Conservation (phyloP, 2,329 filamentous ascomycete genomes). For the Scedosporium boydii region DNA sequence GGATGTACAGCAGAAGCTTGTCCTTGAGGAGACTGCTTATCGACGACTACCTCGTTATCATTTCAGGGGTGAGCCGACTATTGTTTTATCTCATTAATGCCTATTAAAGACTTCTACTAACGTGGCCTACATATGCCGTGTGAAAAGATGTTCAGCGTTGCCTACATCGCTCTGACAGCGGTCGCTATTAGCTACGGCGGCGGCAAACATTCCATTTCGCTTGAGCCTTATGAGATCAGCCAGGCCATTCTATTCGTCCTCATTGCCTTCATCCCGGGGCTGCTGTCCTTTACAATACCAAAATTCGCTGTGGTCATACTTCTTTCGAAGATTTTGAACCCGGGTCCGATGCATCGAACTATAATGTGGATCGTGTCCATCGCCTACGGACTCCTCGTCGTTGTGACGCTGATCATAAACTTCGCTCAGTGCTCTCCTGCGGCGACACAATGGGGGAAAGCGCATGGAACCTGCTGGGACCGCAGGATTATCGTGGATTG, state of each 20-base stretch:
- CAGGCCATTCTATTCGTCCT: conserved; percentile 25
- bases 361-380: conserved; percentile 28
- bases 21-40: conserved; percentile 6
- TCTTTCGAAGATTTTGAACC: conserved; percentile 27
- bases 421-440: conserved; percentile 29
- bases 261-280: conserved; percentile 24
- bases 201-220: conserved; percentile 25
- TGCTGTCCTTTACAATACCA: conserved; percentile 28
- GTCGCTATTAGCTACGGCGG: conserved; percentile 26
- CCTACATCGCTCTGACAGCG: conserved; percentile 23
- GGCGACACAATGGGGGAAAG: conserved; percentile 27
- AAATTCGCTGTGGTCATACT: conserved; percentile 31
- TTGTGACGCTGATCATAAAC: conserved; percentile 26
- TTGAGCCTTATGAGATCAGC: conserved; percentile 19
- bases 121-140: background rate
- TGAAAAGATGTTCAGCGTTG: conserved; percentile 20
- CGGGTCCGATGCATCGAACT: conserved; percentile 19
- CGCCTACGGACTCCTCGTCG: conserved; percentile 21
- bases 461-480: conserved; percentile 24
- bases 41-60: conserved; percentile 9
- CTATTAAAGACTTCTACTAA: background rate
- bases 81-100: background rate
- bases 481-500: conserved; percentile 26
- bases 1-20: conserved; percentile 7
- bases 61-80: conserved; percentile 1